Conservation (phyloP, 805 yeast species). For the Diddensiella santjacobensis region DNA sequence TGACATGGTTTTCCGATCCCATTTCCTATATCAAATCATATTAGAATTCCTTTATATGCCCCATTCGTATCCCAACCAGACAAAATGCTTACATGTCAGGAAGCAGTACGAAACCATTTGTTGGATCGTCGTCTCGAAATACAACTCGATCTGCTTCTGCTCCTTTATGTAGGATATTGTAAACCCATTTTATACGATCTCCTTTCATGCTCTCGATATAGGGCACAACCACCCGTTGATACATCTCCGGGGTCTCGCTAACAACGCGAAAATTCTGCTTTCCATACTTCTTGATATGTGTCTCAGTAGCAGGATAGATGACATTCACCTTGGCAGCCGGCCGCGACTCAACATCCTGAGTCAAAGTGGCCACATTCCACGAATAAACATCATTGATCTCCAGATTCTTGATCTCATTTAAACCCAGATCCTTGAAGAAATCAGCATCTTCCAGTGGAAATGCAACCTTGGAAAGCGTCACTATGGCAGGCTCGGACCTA, state of each 20-base stretch:
- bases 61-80: too few species aligned
- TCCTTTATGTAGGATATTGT: conserved; percentile 73
- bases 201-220: conserved; percentile 75
- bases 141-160: conserved; percentile 83
- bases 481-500: conserved; percentile 56
- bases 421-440: conserved; percentile 12
- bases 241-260: conserved; percentile 77
- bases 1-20: conserved; percentile 76
- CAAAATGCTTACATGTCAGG: conserved; percentile 66
- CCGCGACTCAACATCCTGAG: conserved; percentile 37
- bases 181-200: conserved; percentile 82
- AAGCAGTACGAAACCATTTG: conserved; percentile 63
- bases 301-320: conserved; percentile 84
- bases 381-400: conserved; percentile 79
- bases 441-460: conserved; percentile 35
- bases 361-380: conserved; percentile 65
- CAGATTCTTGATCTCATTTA: conserved; percentile 35
- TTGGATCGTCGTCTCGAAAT: conserved; percentile 52
- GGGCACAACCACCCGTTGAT: conserved; percentile 59
- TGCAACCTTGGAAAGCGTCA: conserved; percentile 69
- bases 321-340: conserved; percentile 68
- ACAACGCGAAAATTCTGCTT: conserved; percentile 58
- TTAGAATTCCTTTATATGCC: not conserved
- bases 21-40: conserved; percentile 43
- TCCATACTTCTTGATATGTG: conserved; percentile 76